Evolutionary conservation across 495 filamentous ascomycete species (phyloP).

Genomic region (Aspergillus panamensis): DNA sequence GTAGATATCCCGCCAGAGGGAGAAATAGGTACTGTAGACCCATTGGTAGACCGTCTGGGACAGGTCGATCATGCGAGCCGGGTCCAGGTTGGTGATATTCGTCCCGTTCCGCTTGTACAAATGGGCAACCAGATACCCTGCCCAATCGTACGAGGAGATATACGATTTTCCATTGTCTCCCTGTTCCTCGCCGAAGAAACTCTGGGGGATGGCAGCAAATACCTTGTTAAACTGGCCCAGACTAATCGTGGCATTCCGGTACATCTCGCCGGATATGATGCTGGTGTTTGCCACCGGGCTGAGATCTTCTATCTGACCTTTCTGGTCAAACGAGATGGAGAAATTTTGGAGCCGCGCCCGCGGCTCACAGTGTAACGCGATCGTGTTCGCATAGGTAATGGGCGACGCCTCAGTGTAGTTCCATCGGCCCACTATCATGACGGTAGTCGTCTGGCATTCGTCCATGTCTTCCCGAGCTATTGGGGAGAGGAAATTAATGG

Average conservation of each 20-base stretch:
- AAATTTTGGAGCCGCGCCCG: constrained; percentile 26
- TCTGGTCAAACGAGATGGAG: constrained; percentile 33
- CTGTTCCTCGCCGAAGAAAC: constrained; percentile 32
- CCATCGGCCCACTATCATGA: constrained; percentile 42
- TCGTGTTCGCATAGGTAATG: constrained; percentile 32
- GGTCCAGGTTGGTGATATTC: constrained; percentile 28
- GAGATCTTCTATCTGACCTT: constrained; percentile 30
- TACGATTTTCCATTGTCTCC: constrained; percentile 24
- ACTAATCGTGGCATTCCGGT: constrained; percentile 38
- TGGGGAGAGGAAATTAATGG: constrained; percentile 40
- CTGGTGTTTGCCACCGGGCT: constrained; percentile 19
- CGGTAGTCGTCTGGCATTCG: constrained; percentile 35
- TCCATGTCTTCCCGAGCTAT: constrained; percentile 23
- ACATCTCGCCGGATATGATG: constrained; percentile 33
- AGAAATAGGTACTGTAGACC: constrained; percentile 44
- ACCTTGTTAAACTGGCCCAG: constrained; percentile 43
- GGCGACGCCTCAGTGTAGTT: constrained; percentile 29
- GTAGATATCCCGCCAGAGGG: constrained; percentile 38
- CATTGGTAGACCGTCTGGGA: constrained; percentile 40
- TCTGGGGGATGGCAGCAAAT: constrained; percentile 40
- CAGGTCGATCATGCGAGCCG: constrained; percentile 24
- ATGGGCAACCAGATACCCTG: constrained; percentile 39
- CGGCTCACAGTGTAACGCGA: constrained; percentile 40
- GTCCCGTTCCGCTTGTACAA: constrained; percentile 33
- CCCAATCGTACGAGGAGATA: constrained; percentile 41